Percentiles rank a stretch among this genome's conserved stretches.
Evolutionary conservation across 202 grass and related monocot species (phyloP).

Genomic region (Setaria viridis): DNA sequence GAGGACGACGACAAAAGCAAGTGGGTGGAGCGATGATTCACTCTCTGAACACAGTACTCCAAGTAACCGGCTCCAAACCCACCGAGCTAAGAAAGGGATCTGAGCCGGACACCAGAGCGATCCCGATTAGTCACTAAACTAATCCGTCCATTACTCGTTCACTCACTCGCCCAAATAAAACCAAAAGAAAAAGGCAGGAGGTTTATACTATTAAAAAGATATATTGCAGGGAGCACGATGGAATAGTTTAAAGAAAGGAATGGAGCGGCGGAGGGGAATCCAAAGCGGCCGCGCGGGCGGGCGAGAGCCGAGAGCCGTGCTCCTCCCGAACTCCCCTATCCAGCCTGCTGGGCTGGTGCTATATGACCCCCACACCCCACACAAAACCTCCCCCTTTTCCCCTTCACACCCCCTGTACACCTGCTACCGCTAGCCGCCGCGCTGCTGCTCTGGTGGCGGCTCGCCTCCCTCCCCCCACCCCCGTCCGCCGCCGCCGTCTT

Average conservation of each 20-base stretch:
- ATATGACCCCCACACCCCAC: conserved; percentile 45
- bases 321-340: conserved; percentile 39
- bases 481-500: conserved; percentile 50
- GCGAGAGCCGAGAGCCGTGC: conserved; percentile 54
- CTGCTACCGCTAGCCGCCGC: conserved; percentile 33
- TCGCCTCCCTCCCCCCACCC: conserved; percentile 46
- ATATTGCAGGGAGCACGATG: not conserved
- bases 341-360: not conserved
- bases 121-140: not conserved
- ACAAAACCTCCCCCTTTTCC: conserved; percentile 43
- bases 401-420: conserved; percentile 14
- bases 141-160: not conserved
- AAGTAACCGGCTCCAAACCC: conserved; percentile 36
- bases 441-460: conserved; percentile 60
- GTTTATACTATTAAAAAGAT: not conserved
- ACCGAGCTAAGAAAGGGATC: conserved; percentile 26
- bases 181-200: not conserved
- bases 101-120: not conserved
- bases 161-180: not conserved
- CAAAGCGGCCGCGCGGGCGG: not conserved
- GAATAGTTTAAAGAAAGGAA: not conserved
- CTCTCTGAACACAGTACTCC: not conserved
- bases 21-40: not conserved
- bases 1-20: too few relatives aligned
- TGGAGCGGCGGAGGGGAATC: conserved; percentile 32